Evolutionary conservation across 768 basidiomycete species (phyloP).

Genomic region (Royoungia palumana): DNA sequence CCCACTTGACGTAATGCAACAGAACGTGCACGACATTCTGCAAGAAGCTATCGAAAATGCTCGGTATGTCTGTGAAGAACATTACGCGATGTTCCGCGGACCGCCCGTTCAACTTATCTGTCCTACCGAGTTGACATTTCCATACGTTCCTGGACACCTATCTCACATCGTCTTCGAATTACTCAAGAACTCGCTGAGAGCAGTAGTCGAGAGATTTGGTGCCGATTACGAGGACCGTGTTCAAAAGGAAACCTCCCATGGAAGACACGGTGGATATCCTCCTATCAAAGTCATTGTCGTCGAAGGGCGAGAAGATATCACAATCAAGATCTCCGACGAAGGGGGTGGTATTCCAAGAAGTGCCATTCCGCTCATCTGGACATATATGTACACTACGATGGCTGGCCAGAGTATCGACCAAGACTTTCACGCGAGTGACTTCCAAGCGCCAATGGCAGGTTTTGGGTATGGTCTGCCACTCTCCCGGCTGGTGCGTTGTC

Average conservation of each 20-base stretch:
- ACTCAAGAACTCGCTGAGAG: slow-evolving; percentile 95
- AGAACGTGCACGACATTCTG: slow-evolving; percentile 97
- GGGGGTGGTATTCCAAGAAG: slow-evolving; percentile 84
- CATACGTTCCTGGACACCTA: slow-evolving; percentile 95
- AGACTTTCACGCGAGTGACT: slow-evolving; percentile 79
- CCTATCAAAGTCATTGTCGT: slow-evolving; percentile 62
- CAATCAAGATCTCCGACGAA: slow-evolving; percentile 98
- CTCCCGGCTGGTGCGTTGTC: slow-evolving; percentile 73
- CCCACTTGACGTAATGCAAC: neutral
- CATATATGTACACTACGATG: slow-evolving; percentile 96
- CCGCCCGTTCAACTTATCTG: slow-evolving; percentile 97
- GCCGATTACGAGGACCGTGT: slow-evolving; percentile 62
- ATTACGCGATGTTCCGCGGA: slow-evolving; percentile 92
- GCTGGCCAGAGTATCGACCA: slow-evolving; percentile 64
- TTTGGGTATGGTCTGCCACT: slow-evolving; percentile 93
- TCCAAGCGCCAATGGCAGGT: slow-evolving; percentile 97
- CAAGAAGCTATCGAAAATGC: slow-evolving; percentile 99
- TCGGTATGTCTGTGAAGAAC: slow-evolving; percentile 90
- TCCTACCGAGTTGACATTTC: slow-evolving; percentile 78
- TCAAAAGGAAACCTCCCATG: slow-evolving; percentile 6
- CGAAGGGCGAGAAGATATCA: slow-evolving; percentile 97
- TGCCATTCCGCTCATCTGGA: slow-evolving; percentile 95
- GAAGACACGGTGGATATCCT: slow-evolving; percentile 17
- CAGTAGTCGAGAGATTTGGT: slow-evolving; percentile 91
- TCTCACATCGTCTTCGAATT: slow-evolving; percentile 97